These are phyloP conservation scores for Pichia sp. DNA, from an alignment of 1,139 yeast genomes.

Conservation along the genomic window DNA sequence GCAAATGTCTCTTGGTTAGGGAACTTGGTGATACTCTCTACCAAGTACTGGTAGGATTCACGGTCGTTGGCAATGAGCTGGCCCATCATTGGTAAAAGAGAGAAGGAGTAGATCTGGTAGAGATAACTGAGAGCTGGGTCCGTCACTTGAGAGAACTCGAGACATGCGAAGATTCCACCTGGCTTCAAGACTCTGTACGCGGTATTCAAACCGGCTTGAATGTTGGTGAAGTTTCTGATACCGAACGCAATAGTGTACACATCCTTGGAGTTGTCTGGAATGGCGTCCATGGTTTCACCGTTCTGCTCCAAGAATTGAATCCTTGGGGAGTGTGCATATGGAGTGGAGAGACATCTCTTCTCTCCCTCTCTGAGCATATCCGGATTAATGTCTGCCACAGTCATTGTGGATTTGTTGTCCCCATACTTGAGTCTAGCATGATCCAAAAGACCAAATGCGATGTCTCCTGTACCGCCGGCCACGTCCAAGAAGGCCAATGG, in stretches of 20 bases:
- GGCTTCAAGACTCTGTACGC: conserved; percentile 94
- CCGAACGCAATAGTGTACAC: conserved; percentile 97
- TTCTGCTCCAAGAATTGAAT: conserved; percentile 82
- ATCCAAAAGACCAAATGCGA: conserved; percentile 89
- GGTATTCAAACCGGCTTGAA: conserved; percentile 86
- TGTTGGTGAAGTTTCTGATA: conserved; percentile 90
- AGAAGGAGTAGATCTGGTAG: conserved; percentile 85
- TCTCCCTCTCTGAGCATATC: conserved; percentile 96
- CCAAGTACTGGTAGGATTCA: conserved; percentile 92
- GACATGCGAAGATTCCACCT: conserved; percentile 98
- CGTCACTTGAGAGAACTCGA: conserved; percentile 90
- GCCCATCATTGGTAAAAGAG: conserved; percentile 88
- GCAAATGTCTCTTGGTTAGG: conserved; percentile 92
- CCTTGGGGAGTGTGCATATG: conserved; percentile 47
- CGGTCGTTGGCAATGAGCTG: conserved; percentile 92
- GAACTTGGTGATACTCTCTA: conserved; percentile 86
- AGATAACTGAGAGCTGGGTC: conserved; percentile 66
- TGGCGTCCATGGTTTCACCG: conserved; percentile 82
- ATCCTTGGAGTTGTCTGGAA: conserved; percentile 84
- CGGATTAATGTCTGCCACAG: conserved; percentile 89
- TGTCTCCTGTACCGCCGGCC: conserved; percentile 99
- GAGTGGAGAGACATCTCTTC: conserved; percentile 48
- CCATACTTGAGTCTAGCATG: conserved; percentile 78
- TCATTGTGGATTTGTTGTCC: conserved; percentile 74
- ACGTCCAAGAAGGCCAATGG: conserved; percentile 90